Conservation (phyloP, 2,329 filamentous ascomycete genomes). For the Rachicladosporium sp. region DNA sequence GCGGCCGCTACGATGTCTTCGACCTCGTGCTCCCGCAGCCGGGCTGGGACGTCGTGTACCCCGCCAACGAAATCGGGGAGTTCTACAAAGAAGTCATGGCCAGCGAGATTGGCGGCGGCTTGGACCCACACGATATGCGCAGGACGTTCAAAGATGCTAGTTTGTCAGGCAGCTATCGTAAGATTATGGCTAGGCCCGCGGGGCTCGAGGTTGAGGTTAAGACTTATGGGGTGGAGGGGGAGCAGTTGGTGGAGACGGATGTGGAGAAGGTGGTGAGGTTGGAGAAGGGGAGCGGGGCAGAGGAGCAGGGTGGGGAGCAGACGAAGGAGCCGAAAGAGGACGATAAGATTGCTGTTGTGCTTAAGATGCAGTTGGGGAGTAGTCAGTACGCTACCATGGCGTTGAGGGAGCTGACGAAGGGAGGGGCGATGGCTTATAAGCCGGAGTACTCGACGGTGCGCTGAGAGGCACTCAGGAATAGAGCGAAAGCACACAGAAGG, state of each 20-base stretch:
- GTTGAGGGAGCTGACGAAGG: conserved; percentile 63
- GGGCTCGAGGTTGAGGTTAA: conserved; percentile 56
- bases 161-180: conserved; percentile 78
- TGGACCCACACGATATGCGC: conserved; percentile 81
- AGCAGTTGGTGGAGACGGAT: conserved; percentile 86
- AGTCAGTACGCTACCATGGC: conserved; percentile 82
- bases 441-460: conserved; percentile 43
- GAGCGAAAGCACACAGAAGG: too few species aligned
- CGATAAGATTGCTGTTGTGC: conserved; percentile 51
- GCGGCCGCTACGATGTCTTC: conserved; percentile 66
- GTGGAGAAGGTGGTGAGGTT: conserved; percentile 47
- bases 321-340: conserved; percentile 6
- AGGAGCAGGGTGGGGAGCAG: conserved; percentile 4
- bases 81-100: conserved; percentile 84
- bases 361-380: conserved; percentile 64
- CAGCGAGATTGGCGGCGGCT: conserved; percentile 58
- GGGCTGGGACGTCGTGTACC: conserved; percentile 81
- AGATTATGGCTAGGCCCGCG: conserved; percentile 60
- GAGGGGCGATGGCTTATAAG: conserved; percentile 49
- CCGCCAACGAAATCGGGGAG: conserved; percentile 65
- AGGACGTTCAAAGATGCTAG: conserved; percentile 77
- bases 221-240: conserved; percentile 50
- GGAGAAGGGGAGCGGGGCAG: conserved; percentile 6
- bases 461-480: too few species aligned
- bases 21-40: conserved; percentile 89